Evolutionary conservation across 2,329 filamentous ascomycete species (phyloP).

Genomic region (Epichloe coenophiala): DNA sequence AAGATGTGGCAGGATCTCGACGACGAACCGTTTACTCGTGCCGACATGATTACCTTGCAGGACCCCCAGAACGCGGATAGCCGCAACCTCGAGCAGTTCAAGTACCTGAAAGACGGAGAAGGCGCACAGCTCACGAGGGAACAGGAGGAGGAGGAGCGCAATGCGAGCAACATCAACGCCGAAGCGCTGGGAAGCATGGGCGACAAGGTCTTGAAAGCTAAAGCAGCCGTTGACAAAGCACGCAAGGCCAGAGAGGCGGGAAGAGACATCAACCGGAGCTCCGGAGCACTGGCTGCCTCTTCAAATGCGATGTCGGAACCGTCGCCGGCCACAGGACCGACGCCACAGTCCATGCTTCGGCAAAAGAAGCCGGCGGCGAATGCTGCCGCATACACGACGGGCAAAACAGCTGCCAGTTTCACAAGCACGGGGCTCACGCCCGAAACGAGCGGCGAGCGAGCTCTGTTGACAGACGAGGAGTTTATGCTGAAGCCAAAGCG

Average conservation of each 20-base stretch:
- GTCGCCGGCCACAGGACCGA: conserved; percentile 4
- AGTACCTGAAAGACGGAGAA: conserved; percentile 73
- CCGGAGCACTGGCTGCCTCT: conserved; percentile 28
- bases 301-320: conserved; percentile 9
- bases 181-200: conserved; percentile 64
- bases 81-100: conserved; percentile 75
- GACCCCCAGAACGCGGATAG: conserved; percentile 83
- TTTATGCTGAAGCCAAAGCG: conserved; percentile 89
- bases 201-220: conserved; percentile 78
- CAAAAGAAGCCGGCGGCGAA: conserved; percentile 60
- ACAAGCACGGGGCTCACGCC: conserved; percentile 90
- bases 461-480: conserved; percentile 81
- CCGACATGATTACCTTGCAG: conserved; percentile 91
- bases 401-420: conserved; percentile 82
- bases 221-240: conserved; percentile 84
- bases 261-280: conserved; percentile 41
- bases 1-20: conserved; percentile 92
- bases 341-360: conserved; percentile 27
- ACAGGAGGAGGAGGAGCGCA: conserved; percentile 43
- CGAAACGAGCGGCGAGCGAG: conserved; percentile 76
- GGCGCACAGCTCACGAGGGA: conserved; percentile 54
- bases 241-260: conserved; percentile 57
- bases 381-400: conserved; percentile 80
- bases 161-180: conserved; percentile 60
- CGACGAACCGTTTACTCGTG: conserved; percentile 73